Conservation (phyloP, 345 rosid genomes). For the Euphorbia tirucalli region DNA sequence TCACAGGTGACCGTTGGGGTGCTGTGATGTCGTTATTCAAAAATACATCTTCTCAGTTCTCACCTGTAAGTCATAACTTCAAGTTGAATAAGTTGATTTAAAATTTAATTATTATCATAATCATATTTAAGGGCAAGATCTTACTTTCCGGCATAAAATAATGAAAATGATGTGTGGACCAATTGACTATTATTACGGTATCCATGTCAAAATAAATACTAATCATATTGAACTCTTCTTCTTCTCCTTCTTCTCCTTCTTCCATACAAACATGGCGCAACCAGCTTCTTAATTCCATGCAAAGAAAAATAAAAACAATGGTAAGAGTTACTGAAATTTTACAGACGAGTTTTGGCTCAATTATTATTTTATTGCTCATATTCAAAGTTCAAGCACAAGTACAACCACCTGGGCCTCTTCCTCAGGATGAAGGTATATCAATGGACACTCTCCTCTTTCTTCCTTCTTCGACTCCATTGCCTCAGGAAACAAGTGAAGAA, state of each 20-base stretch:
- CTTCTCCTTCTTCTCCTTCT: background rate
- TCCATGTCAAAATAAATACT: background rate
- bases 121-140: too few relatives aligned
- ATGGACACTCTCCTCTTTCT: background rate
- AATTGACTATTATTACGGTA: background rate
- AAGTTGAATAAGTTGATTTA: too few relatives aligned
- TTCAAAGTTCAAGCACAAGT: constrained; percentile 1
- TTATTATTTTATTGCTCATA: background rate
- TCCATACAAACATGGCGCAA: background rate
- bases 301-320: background rate
- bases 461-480: background rate
- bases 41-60: too few relatives aligned
- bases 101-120: too few relatives aligned
- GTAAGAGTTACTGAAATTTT: background rate
- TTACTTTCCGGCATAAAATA: too few relatives aligned
- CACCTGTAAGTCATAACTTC: too few relatives aligned
- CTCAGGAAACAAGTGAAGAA: too few relatives aligned
- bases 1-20: too few relatives aligned
- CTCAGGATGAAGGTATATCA: constrained; percentile 1
- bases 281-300: background rate
- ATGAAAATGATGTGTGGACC: too few relatives aligned
- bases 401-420: background rate
- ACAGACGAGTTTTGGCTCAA: background rate
- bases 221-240: background rate
- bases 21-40: too few relatives aligned